Conservation (phyloP, 495 filamentous ascomycete genomes). For the Terfezia claveryi region DNA sequence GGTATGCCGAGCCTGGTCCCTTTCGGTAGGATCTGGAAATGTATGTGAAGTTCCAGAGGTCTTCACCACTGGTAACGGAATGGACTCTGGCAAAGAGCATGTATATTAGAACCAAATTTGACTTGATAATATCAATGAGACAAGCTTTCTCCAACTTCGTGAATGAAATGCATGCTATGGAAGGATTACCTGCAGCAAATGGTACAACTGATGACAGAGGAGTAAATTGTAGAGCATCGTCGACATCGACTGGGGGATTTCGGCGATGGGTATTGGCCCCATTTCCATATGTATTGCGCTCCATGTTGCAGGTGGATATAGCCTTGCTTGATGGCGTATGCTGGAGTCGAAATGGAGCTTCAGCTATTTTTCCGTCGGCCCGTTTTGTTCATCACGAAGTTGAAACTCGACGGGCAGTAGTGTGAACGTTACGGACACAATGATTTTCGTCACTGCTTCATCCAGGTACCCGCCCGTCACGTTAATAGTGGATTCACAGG, state of each 20-base stretch:
- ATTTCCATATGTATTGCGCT: neutral
- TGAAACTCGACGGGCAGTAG: neutral
- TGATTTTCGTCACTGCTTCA: neutral
- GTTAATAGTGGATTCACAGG: too few species aligned
- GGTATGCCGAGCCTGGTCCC: slow-evolving; percentile 23
- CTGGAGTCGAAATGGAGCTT: neutral
- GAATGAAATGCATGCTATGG: neutral
- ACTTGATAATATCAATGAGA: too few species aligned
- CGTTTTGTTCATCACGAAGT: neutral
- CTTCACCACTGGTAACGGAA: slow-evolving; percentile 34
- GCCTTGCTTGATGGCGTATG: neutral
- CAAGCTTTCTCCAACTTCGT: neutral
- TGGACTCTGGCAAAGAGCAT: slow-evolving; percentile 9
- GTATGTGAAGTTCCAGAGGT: neutral
- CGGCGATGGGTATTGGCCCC: neutral
- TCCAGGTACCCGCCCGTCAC: too few species aligned
- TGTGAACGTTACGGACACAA: neutral
- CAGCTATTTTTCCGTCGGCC: neutral
- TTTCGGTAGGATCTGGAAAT: slow-evolving; percentile 11
- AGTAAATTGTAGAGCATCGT: slow-evolving; percentile 77
- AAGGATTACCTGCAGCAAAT: slow-evolving; percentile 50
- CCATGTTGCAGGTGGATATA: neutral
- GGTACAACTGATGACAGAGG: slow-evolving; percentile 77
- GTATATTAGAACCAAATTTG: neutral
- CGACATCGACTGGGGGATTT: slow-evolving; percentile 26